phyloP scores from a whole-genome alignment of 2,329 filamentous ascomycete genomes.

The Ophiosphaerella korrae region DNA sequence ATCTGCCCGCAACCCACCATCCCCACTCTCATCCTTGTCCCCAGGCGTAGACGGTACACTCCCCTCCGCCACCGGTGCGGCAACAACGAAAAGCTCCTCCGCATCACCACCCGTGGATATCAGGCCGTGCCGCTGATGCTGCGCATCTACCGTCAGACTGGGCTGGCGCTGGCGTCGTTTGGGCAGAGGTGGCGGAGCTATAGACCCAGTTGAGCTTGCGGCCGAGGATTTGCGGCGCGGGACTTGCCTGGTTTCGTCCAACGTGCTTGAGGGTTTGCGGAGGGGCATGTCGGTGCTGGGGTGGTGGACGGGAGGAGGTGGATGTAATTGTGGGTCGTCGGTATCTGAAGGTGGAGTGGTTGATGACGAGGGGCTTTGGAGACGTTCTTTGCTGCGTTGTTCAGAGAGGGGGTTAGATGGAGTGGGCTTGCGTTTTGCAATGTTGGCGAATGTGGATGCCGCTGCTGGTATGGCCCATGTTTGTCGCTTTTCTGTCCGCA shows the following conservation, averaged over 20 bases:
- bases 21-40: constrained; percentile 4
- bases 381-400: constrained; percentile 13
- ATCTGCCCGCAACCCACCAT: neutral
- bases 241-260: neutral
- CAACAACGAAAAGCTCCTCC: constrained; percentile 37
- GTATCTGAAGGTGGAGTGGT: too few relatives aligned
- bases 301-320: neutral
- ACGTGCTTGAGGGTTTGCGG: neutral
- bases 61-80: constrained; percentile 31
- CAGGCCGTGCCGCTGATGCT: constrained; percentile 2
- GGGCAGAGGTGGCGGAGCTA: constrained; percentile 55
- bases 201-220: constrained; percentile 14
- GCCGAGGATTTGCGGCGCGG: constrained; percentile 16
- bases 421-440: constrained; percentile 67
- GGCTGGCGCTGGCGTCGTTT: constrained; percentile 49
- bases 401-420: constrained; percentile 3
- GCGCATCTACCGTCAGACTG: constrained; percentile 16
- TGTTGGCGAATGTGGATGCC: constrained; percentile 37
- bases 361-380: constrained; percentile 9
- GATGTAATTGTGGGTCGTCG: neutral
- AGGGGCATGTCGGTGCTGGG: neutral
- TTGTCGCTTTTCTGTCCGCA: constrained; percentile 60
- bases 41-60: constrained; percentile 31
- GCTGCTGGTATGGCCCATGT: constrained; percentile 57
- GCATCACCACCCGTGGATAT: constrained; percentile 10